phyloP scores from a whole-genome alignment of 495 filamentous ascomycete genomes.

The Aspergillus kassunensis region DNA sequence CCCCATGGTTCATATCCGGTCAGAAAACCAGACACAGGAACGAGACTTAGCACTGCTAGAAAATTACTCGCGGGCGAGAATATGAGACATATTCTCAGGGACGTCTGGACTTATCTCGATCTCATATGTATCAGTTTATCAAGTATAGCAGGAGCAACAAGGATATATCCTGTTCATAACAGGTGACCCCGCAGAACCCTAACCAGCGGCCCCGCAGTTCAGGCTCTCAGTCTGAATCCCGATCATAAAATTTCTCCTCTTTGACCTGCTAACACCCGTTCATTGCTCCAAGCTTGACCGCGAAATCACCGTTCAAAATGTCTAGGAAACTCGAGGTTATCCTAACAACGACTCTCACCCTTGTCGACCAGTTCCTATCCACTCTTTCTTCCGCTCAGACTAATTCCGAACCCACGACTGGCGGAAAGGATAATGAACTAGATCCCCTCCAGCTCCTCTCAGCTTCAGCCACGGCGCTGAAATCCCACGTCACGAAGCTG shows the following conservation, averaged over 20 bases:
- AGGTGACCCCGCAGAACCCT: slow-evolving; percentile 37
- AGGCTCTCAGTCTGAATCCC: slow-evolving; percentile 11
- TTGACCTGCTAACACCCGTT: too few relatives aligned
- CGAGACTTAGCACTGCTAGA: too few relatives aligned
- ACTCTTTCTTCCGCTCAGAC: slow-evolving; percentile 5
- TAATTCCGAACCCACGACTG: not conserved
- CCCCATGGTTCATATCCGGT: too few relatives aligned
- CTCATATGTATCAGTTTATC: not conserved
- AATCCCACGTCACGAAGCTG: slow-evolving; percentile 79
- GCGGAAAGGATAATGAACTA: slow-evolving; percentile 16
- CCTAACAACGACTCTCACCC: slow-evolving; percentile 29
- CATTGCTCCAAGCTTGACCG: too few relatives aligned
- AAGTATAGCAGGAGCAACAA: not conserved
- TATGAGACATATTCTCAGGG: too few relatives aligned
- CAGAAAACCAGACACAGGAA: too few relatives aligned
- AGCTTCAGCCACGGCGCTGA: slow-evolving; percentile 62
- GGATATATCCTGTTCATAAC: not conserved
- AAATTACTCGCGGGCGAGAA: too few relatives aligned
- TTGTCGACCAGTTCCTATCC: slow-evolving; percentile 36
- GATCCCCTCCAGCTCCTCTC: slow-evolving; percentile 60
- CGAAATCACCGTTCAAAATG: slow-evolving; percentile 30
- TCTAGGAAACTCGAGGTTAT: slow-evolving; percentile 32
- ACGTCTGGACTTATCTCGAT: too few relatives aligned
- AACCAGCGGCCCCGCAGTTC: slow-evolving; percentile 33
- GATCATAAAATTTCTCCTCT: slow-evolving; percentile 26